Evolutionary conservation across 352 stramenopile genomes (phyloP).

Genomic region (Globisporangium solare): DNA sequence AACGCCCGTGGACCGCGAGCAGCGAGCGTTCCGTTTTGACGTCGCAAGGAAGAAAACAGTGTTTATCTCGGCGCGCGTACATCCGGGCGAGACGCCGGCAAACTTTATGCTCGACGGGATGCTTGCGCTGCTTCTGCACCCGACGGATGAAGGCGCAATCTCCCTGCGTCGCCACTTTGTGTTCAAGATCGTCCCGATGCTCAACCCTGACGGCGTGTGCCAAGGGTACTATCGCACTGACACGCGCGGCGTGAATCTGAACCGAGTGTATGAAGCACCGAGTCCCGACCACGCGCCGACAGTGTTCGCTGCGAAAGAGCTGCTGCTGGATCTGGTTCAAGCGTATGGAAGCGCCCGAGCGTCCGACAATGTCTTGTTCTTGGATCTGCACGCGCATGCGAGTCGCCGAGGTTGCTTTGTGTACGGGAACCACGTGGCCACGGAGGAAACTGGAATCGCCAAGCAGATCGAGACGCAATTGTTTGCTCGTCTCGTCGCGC

Average conservation of each 20-base stretch:
- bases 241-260: slow-evolving; percentile 83
- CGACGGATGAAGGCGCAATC: slow-evolving; percentile 41
- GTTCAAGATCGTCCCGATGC: slow-evolving; percentile 79
- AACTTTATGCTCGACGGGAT: slow-evolving; percentile 70
- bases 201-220: slow-evolving; percentile 86
- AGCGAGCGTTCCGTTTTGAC: slow-evolving; percentile 16
- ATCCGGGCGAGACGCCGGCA: slow-evolving; percentile 78
- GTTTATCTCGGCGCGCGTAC: slow-evolving; percentile 66
- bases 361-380: slow-evolving; percentile 53
- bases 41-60: slow-evolving; percentile 33
- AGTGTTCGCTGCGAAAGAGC: slow-evolving; percentile 61
- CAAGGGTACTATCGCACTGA: slow-evolving; percentile 88
- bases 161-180: slow-evolving; percentile 55
- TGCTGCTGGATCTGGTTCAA: slow-evolving; percentile 30
- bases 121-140: slow-evolving; percentile 39
- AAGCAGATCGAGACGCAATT: slow-evolving; percentile 83
- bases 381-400: slow-evolving; percentile 90
- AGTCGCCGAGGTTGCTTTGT: slow-evolving; percentile 89
- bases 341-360: slow-evolving; percentile 24
- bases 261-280: slow-evolving; percentile 80
- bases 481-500: slow-evolving; percentile 57
- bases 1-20: neutral
- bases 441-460: neutral
- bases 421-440: slow-evolving; percentile 80
- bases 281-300: slow-evolving; percentile 41